Evolutionary conservation across 192 early-diverging fungal species (phyloP).

Genomic region (Funneliformis mosseae): DNA sequence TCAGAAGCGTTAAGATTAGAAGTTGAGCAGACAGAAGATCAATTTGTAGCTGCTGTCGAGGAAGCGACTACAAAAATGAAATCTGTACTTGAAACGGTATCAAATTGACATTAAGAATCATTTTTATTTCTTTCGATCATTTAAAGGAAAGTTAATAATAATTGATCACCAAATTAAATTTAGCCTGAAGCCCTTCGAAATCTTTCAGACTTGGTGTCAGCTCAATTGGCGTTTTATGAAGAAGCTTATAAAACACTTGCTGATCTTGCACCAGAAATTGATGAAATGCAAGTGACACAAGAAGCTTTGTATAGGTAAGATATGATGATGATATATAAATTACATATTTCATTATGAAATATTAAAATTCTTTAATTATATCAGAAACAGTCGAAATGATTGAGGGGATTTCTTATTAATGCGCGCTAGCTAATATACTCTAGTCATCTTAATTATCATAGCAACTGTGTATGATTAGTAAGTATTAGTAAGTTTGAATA

Average conservation of each 20-base stretch:
- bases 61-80: slow-evolving; percentile 96
- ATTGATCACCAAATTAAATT: slow-evolving; percentile 5
- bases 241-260: slow-evolving; percentile 70
- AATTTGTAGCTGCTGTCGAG: slow-evolving; percentile 93
- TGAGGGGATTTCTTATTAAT: background rate
- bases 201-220: slow-evolving; percentile 82
- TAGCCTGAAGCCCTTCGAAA: slow-evolving; percentile 80
- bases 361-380: background rate
- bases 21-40: slow-evolving; percentile 92
- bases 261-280: slow-evolving; percentile 88
- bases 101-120: slow-evolving; percentile 20
- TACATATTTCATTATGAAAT: background rate
- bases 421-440: background rate
- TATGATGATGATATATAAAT: background rate
- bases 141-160: background rate
- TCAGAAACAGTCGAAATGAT: background rate
- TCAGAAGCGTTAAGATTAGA: slow-evolving; percentile 78
- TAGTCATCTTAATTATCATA: background rate
- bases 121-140: slow-evolving; percentile 3
- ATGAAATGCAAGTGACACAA: slow-evolving; percentile 93
- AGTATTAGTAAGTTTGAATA: background rate
- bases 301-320: slow-evolving; percentile 77
- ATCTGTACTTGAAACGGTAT: slow-evolving; percentile 80
- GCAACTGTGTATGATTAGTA: background rate
- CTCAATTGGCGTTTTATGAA: slow-evolving; percentile 87